A percentile compares a stretch with the other conserved stretches of the same genome.
Conservation (phyloP, 768 basidiomycete genomes). For the Boletus rubescentipes region DNA sequence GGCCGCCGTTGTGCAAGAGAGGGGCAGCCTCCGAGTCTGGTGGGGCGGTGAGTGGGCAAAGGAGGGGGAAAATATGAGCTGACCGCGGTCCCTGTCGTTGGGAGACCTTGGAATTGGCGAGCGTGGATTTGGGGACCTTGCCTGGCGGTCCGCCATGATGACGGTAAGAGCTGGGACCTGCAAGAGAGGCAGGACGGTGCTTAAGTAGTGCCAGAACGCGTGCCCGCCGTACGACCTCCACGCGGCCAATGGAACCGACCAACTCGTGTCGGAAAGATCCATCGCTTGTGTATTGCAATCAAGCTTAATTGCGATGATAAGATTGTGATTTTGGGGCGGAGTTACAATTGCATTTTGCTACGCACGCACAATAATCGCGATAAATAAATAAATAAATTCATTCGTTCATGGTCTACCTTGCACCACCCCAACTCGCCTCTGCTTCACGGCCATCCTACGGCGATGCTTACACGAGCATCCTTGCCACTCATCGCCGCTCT, state of each 20-base stretch:
- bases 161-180: constrained; percentile 19
- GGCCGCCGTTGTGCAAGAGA: constrained; percentile 52
- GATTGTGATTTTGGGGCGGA: too few relatives aligned
- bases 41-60: constrained; percentile 1
- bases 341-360: too few relatives aligned
- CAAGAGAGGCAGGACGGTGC: constrained; percentile 2
- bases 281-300: too few relatives aligned
- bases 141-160: constrained; percentile 56
- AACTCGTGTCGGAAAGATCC: too few relatives aligned
- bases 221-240: constrained; percentile 28
- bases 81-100: constrained; percentile 61
- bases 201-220: constrained; percentile 33
- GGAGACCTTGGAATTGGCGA: constrained; percentile 48
- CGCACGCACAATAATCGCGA: constrained; percentile 16
- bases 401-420: constrained; percentile 60
- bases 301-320: too few relatives aligned
- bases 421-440: constrained; percentile 67
- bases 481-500: constrained; percentile 69
- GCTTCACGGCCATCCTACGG: constrained; percentile 62
- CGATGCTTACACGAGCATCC: constrained; percentile 69
- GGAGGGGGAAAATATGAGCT: not conserved
- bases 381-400: too few relatives aligned
- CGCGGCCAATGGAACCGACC: constrained; percentile 21
- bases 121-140: constrained; percentile 57
- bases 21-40: constrained; percentile 70